Percentiles rank a stretch among this genome's conserved stretches.
phyloP scores from a whole-genome alignment of 2,329 filamentous ascomycete species.

The Colletotrichum sp. region DNA sequence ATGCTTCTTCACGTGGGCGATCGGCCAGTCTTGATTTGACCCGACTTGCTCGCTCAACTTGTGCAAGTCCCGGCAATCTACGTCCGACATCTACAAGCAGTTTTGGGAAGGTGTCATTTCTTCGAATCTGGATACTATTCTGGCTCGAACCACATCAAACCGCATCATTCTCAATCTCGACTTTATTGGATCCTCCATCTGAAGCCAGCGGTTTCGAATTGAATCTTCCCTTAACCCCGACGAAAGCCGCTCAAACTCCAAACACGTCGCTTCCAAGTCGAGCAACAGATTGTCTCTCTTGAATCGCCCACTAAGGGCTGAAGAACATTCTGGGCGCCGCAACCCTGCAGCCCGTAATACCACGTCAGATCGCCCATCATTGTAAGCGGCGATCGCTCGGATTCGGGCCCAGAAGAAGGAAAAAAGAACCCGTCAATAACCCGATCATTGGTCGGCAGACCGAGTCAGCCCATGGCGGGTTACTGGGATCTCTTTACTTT shows the following conservation, averaged over 20 bases:
- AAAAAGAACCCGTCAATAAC: neutral
- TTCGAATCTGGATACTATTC: neutral
- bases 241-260: neutral
- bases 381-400: neutral
- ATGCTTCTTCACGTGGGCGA: neutral
- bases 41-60: neutral
- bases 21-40: neutral
- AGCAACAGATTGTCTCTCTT: neutral
- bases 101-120: no score
- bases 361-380: neutral
- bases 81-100: neutral
- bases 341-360: neutral
- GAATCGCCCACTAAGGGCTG: neutral
- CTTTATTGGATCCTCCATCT: constrained; percentile 40
- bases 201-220: constrained; percentile 34
- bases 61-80: neutral
- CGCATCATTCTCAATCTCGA: neutral
- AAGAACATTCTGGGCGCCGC: neutral
- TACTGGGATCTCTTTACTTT: neutral
- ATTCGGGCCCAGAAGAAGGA: neutral
- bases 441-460: neutral
- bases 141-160: neutral
- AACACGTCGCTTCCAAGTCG: neutral
- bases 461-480: neutral
- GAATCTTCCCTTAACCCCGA: neutral